Percentiles rank a stretch among this genome's conserved stretches.
These are phyloP conservation scores for Clarireedia monteithiana DNA, from an alignment of 2,329 filamentous ascomycete species.

Conservation along the genomic window DNA sequence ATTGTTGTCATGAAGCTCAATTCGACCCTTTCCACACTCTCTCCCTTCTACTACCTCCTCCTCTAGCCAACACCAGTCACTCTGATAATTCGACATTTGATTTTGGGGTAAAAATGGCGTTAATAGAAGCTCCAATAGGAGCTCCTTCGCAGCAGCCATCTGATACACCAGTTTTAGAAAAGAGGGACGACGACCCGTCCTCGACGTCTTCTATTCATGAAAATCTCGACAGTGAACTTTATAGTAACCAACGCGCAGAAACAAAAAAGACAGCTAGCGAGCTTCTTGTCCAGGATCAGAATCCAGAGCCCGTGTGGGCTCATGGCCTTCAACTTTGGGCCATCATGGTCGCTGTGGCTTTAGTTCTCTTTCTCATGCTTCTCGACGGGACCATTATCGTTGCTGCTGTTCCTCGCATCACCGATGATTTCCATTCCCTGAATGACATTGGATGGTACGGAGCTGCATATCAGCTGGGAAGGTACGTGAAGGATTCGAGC, in stretches of 20 bases:
- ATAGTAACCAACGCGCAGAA: neutral
- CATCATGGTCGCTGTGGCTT: constrained; percentile 22
- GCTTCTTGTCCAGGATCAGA: neutral
- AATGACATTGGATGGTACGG: constrained; percentile 3
- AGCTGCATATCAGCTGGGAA: neutral
- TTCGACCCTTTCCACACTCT: neutral
- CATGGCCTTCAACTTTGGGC: constrained; percentile 19
- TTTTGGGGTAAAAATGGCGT: neutral
- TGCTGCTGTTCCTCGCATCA: neutral
- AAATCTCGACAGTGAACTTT: neutral
- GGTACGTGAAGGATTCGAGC: neutral
- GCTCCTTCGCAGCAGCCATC: neutral
- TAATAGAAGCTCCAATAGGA: neutral
- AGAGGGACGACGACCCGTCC: neutral
- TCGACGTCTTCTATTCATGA: neutral
- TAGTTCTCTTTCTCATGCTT: constrained; percentile 25
- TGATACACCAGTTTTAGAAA: neutral
- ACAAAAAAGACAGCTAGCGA: neutral
- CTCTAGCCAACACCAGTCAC: neutral
- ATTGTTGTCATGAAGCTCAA: neutral
- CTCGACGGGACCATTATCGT: constrained; percentile 11
- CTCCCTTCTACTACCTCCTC: neutral
- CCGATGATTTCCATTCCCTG: neutral
- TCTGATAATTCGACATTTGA: neutral
- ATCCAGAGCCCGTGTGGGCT: neutral